Evolutionary conservation across 805 yeast genomes (phyloP), one percentile per base, ranked within the genome.

Genomic region (Kregervanrija delftensis): DNA sequence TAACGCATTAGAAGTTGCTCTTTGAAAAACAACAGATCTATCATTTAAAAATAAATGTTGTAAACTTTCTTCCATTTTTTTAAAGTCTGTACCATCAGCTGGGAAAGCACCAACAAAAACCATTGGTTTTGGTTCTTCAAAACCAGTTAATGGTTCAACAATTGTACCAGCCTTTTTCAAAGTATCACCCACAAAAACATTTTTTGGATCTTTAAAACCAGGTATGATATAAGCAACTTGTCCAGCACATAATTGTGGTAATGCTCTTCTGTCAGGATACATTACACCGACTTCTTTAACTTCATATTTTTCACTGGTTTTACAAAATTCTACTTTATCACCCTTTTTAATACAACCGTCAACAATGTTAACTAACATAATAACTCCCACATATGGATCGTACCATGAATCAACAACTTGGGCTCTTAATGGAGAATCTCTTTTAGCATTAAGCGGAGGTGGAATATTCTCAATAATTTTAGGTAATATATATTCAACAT

Each of bases 71-170:
- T 93, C 95, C 70, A 91, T 73, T 28, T 77, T 83, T 49, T 86
- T 85, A 62, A 91, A 91, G 56, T 91, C 96, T 0, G 83, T 75
- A 4, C 96, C 96, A 57, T 91, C 96, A 0, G 96, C 93, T 0
- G 99, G 98, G 55, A 88, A 91, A 0, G 98, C 99, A 11, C 98
- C 98, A 40, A 91, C 95, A 61, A 91, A 93, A 8, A 91, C 98
- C 98, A 93, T 93, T 1, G 98, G 96, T 63, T 93, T 90, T 1
- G 95, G 90, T 56, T 88, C 96, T 64, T 90, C 97, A 62, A 91
- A 93, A 1, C 98, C 98, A 1, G 95, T 96, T 22, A 91, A 70
- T 1, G 96, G 83, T 50, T 81, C 86, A 2, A 85, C 80, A 32
- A 71, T 73, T 4, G 59, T 52, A 4, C 83, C 84, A 11, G 69